Conservation (phyloP, 768 basidiomycete genomes). For the Serendipita sp. region DNA sequence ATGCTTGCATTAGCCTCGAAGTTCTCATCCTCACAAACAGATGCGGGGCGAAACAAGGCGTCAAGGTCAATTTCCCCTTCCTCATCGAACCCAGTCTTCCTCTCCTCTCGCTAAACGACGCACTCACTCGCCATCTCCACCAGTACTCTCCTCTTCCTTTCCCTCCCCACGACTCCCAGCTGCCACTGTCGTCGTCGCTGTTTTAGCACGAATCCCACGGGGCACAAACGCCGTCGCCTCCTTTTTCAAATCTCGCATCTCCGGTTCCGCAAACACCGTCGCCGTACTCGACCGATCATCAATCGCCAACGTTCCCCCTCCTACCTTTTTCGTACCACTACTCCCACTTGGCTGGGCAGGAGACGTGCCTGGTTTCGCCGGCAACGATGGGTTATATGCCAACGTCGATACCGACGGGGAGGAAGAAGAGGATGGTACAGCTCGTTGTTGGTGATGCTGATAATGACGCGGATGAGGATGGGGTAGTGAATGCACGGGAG, state of each 20-base stretch:
- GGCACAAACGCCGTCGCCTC: slow-evolving; percentile 92
- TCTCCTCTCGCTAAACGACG: too few relatives aligned
- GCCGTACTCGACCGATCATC: slow-evolving; percentile 35
- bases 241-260: slow-evolving; percentile 85
- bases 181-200: neutral
- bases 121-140: too few relatives aligned
- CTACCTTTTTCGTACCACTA: neutral
- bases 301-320: slow-evolving; percentile 13
- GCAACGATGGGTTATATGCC: slow-evolving; percentile 23
- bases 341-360: slow-evolving; percentile 4
- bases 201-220: neutral
- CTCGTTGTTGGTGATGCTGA: slow-evolving; percentile 9
- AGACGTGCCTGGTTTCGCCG: slow-evolving; percentile 15
- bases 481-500: slow-evolving; percentile 13
- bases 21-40: too few relatives aligned
- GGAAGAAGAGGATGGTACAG: slow-evolving; percentile 3
- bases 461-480: slow-evolving; percentile 22
- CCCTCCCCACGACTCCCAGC: neutral
- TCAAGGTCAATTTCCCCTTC: too few relatives aligned
- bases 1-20: too few relatives aligned
- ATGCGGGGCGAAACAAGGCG: too few relatives aligned
- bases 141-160: neutral
- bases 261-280: slow-evolving; percentile 68
- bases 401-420: slow-evolving; percentile 53
- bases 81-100: too few relatives aligned